Percentiles rank a stretch among this genome's conserved stretches.
phyloP scores from a whole-genome alignment of 148 eudicot genomes.

The Camellia japonica region DNA sequence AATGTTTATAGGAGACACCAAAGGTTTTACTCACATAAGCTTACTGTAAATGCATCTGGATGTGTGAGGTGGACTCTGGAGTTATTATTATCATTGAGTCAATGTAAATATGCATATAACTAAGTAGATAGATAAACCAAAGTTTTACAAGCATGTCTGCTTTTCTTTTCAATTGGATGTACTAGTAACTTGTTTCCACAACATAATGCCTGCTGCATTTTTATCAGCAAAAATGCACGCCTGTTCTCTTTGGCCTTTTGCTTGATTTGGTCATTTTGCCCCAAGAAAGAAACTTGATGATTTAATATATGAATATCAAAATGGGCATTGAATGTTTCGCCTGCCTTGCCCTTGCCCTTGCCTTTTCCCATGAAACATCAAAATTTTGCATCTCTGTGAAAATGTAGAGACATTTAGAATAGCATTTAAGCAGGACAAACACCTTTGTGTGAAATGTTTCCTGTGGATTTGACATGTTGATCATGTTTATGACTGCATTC shows the following conservation, averaged over 20 bases:
- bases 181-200: background rate
- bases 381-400: background rate
- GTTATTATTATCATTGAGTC: background rate
- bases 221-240: background rate
- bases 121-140: background rate
- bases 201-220: background rate
- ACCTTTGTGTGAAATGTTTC: background rate
- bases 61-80: background rate
- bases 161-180: background rate
- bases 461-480: background rate
- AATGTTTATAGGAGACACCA: too few relatives aligned
- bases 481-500: background rate
- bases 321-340: background rate
- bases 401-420: background rate
- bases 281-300: background rate
- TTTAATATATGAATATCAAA: background rate
- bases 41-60: background rate
- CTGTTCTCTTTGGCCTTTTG: background rate
- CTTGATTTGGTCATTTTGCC: background rate
- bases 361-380: background rate
- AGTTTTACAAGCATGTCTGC: background rate
- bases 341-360: background rate
- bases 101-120: background rate
- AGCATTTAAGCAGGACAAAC: background rate
- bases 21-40: too few relatives aligned